Evolutionary conservation across 2,329 filamentous ascomycete species (phyloP).

Genomic region (Phialophora tarda): DNA sequence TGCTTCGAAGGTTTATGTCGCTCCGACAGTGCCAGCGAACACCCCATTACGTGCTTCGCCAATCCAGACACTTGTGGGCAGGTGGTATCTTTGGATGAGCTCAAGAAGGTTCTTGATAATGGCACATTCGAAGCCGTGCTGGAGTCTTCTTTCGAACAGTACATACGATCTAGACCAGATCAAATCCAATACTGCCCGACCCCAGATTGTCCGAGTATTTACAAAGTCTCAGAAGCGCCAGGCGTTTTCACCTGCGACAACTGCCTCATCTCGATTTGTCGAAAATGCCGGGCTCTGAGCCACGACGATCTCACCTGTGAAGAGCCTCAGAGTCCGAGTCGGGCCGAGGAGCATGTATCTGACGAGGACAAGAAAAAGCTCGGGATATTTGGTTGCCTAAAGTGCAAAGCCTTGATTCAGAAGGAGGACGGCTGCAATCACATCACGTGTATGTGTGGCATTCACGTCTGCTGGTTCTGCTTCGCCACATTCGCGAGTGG

Average conservation of each 20-base stretch:
- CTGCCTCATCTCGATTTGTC: constrained; percentile 24
- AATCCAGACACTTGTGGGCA: constrained; percentile 10
- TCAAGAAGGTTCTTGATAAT: constrained; percentile 3
- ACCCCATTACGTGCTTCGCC: constrained; percentile 19
- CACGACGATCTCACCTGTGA: constrained; percentile 24
- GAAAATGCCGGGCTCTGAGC: constrained; percentile 22
- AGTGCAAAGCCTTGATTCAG: constrained; percentile 57
- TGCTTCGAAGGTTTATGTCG: constrained; percentile 25
- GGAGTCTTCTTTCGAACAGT: constrained; percentile 13
- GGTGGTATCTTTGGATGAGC: constrained; percentile 11
- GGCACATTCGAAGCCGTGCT: constrained; percentile 18
- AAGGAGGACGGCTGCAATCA: constrained; percentile 82
- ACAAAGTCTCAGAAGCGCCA: constrained; percentile 8
- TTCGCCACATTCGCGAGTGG: constrained; percentile 6
- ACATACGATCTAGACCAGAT: constrained; percentile 16
- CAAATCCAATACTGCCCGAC: constrained; percentile 23
- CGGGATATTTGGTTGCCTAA: constrained; percentile 20
- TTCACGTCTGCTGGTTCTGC: constrained; percentile 21
- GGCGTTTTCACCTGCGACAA: constrained; percentile 14
- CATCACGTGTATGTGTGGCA: constrained; percentile 67
- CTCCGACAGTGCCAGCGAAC: background rate
- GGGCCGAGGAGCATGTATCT: background rate
- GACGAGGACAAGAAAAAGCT: constrained; percentile 12
- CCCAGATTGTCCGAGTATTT: constrained; percentile 26
- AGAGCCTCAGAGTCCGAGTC: background rate